Base-by-base conservation (phyloP, 2,329 filamentous ascomycete genomes). In the Septoria petroselini region DNA sequence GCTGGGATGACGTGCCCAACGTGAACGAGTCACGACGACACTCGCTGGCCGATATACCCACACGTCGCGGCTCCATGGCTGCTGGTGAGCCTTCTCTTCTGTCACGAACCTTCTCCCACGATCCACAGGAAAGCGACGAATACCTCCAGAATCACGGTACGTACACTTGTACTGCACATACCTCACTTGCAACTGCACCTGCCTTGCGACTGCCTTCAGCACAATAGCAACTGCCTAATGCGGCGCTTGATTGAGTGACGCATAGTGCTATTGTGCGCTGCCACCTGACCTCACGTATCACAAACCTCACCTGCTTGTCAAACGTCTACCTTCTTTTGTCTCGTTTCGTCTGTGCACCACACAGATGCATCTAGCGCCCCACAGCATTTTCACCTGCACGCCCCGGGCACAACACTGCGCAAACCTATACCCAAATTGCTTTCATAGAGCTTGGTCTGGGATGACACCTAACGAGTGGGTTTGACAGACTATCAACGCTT, bases 21-120 rank as follows among this genome's bases (percentile, higher is more conserved):
- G 74, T 82, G 23, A 81, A 84, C 9, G 85, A 90, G 62, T 89
- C 86, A 61, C 80, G 88, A 52, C 82, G 88, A 21, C 88, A 91
- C 68, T 91, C 88, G 1, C 88, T 93, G 64, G 88, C 74, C 11
- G 72, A 70, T 40, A 68, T 69, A 19, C 67, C 66, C 2, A 69
- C 67, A 7, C 60, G 67, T 12, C 63, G 67, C 15, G 65, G 65
- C 9, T 69, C 67, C 12, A 55, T 68, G n/a, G 64, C 58, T 14
- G 63, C 49, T 18, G 58, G 54, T 27, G 58, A 60, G 33, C 52
- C 56, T 9, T 55, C 54, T 29, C 43, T 57, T 39, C 49, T 60
- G 11, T 57, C 52, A 45, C 53, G 56, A 41, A 48, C 51, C 23
- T 60, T 50, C 44, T 53, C 53, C 4, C 43, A 57, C 35, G 52